phyloP scores from a whole-genome alignment of 2,329 filamentous ascomycete genomes.

The Aspergillus arachidicola region DNA sequence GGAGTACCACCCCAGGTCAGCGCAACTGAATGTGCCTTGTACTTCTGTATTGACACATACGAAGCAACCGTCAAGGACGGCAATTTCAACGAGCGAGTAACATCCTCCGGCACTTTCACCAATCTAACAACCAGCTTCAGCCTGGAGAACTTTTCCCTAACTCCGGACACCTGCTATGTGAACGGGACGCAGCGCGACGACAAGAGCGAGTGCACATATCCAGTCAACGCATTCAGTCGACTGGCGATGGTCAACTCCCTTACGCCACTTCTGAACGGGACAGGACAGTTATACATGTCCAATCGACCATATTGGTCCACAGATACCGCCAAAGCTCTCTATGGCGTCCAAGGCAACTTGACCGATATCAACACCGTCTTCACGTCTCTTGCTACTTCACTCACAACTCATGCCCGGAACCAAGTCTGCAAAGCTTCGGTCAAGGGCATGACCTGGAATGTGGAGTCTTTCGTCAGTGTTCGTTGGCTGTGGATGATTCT shows the following conservation, averaged over 20 bases:
- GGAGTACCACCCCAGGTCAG: constrained; percentile 17
- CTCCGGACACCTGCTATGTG: constrained; percentile 25
- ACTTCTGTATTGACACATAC: constrained; percentile 28
- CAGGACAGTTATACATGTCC: constrained; percentile 19
- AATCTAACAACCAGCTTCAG: constrained; percentile 12
- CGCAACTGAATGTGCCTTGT: constrained; percentile 27
- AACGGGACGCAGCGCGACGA: constrained; percentile 18
- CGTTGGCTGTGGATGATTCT: constrained; percentile 29
- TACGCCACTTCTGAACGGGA: constrained; percentile 18
- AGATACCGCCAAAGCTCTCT: constrained; percentile 24
- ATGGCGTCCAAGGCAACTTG: constrained; percentile 23
- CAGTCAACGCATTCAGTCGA: constrained; percentile 22
- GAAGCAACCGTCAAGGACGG: constrained; percentile 21
- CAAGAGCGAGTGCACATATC: constrained; percentile 21
- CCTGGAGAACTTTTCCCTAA: constrained; percentile 10
- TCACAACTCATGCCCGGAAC: constrained; percentile 25
- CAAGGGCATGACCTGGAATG: constrained; percentile 22
- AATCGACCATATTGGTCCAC: constrained; percentile 25
- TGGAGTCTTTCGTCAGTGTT: constrained; percentile 25
- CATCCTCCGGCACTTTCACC: constrained; percentile 13
- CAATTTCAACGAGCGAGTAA: constrained; percentile 18
- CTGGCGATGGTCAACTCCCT: constrained; percentile 25
- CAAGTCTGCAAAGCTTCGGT: constrained; percentile 19
- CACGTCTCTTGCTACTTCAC: constrained; percentile 17
- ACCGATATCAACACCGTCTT: constrained; percentile 24